These are phyloP conservation scores for Mychonastes homosphaera DNA, from an alignment of 139 green algal species.

Conservation along the genomic window DNA sequence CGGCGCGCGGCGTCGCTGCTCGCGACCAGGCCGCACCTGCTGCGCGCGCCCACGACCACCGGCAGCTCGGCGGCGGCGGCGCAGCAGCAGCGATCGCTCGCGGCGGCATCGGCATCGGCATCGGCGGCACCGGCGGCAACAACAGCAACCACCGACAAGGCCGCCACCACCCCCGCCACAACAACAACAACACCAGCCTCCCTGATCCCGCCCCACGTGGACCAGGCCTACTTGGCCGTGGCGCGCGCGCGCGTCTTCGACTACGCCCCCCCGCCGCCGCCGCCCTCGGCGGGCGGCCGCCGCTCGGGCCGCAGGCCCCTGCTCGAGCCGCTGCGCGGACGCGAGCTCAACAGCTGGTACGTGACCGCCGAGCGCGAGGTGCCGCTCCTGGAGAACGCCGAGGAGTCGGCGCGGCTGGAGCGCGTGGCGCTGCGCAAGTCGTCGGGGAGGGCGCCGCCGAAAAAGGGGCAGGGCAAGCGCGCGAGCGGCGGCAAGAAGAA, in stretches of 20 bases:
- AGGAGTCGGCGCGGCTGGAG: neutral
- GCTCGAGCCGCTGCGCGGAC: constrained; percentile 5
- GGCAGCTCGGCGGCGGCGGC: neutral
- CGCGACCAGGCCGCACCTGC: neutral
- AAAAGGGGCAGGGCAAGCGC: constrained; percentile 21
- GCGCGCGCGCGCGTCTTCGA: constrained; percentile 13
- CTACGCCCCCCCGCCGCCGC: too few species aligned
- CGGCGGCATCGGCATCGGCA: neutral
- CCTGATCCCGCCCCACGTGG: neutral
- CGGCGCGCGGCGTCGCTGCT: neutral
- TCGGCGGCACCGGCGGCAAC: neutral
- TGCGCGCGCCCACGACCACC: neutral
- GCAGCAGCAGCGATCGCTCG: neutral
- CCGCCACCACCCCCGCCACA: neutral
- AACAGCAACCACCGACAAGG: neutral
- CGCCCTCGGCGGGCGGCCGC: constrained; percentile 8
- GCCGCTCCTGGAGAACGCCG: constrained; percentile 11
- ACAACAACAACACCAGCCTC: neutral
- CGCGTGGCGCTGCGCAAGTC: too few species aligned
- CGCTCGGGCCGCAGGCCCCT: constrained; percentile 12
- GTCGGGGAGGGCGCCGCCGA: constrained; percentile 7
- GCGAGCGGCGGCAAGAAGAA: too few species aligned
- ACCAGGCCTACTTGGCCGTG: neutral
- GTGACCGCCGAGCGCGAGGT: constrained; percentile 2
- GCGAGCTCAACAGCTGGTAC: constrained; percentile 11